These are phyloP conservation scores for Penicillium coffeae DNA, from an alignment of 495 filamentous ascomycete species.

Conservation along the genomic window DNA sequence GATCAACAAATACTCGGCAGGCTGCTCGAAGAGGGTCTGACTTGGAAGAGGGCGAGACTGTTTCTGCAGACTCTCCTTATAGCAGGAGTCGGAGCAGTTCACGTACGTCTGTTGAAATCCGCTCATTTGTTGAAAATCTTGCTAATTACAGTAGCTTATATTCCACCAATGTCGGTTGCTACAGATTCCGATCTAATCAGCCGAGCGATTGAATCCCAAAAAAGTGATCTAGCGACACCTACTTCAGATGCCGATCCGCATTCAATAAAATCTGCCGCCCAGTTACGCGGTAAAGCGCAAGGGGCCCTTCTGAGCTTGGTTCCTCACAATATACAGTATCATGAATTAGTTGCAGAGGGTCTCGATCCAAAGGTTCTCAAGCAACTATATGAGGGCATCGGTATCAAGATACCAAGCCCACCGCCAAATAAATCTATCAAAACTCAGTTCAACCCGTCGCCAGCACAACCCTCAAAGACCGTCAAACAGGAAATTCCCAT, in stretches of 20 bases:
- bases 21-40: slow-evolving; percentile 3
- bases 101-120: slow-evolving; percentile 23
- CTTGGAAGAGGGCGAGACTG: slow-evolving; percentile 27
- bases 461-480: neutral
- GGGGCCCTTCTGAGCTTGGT: slow-evolving; percentile 62
- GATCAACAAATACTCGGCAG: neutral
- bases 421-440: slow-evolving; percentile 2
- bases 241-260: neutral
- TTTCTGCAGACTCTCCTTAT: slow-evolving; percentile 19
- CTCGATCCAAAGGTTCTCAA: slow-evolving; percentile 59
- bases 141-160: slow-evolving; percentile 36
- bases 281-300: slow-evolving; percentile 64
- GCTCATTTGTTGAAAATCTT: slow-evolving; percentile 3
- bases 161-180: slow-evolving; percentile 33
- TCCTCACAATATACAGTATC: slow-evolving; percentile 61
- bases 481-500: neutral
- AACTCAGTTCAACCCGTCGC: neutral
- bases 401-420: slow-evolving; percentile 40
- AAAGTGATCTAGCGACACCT: neutral
- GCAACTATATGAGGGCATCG: slow-evolving; percentile 62
- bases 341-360: slow-evolving; percentile 68
- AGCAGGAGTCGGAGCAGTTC: slow-evolving; percentile 31
- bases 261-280: slow-evolving; percentile 25
- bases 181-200: slow-evolving; percentile 14
- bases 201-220: slow-evolving; percentile 16